Conservation (phyloP, 371 early-diverging fungal genomes). For the Saksenaea vasiformis region DNA sequence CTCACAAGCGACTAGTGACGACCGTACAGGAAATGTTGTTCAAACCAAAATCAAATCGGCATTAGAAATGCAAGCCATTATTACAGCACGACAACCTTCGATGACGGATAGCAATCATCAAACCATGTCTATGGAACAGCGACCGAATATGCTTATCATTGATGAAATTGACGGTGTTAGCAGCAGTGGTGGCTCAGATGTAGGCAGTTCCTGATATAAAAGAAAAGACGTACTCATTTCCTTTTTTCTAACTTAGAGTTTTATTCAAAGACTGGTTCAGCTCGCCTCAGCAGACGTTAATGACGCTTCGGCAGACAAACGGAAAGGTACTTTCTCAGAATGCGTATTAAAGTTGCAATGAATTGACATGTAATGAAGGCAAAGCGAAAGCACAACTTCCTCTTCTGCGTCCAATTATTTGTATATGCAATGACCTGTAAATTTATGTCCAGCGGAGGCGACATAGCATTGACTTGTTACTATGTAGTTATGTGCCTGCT, state of each 20-base stretch:
- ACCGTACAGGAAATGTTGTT: constrained; percentile 83
- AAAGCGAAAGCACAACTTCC: constrained; percentile 36
- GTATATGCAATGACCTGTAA: constrained; percentile 96
- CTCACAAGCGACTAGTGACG: constrained; percentile 69
- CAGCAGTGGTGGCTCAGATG: constrained; percentile 63
- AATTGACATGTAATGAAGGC: constrained; percentile 9
- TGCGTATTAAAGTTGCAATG: neutral
- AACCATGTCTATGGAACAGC: constrained; percentile 39
- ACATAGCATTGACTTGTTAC: neutral
- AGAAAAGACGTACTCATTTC: no score
- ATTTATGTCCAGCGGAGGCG: constrained; percentile 6
- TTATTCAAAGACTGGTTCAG: constrained; percentile 72
- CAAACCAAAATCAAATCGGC: constrained; percentile 75
- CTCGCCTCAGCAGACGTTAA: constrained; percentile 39
- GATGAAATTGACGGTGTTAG: constrained; percentile 98
- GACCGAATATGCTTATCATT: constrained; percentile 87
- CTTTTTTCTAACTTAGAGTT: no score
- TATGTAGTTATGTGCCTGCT: constrained; percentile 78
- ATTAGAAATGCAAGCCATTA: constrained; percentile 75
- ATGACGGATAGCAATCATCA: constrained; percentile 7
- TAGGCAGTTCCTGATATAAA: constrained; percentile 9
- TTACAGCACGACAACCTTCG: constrained; percentile 19
- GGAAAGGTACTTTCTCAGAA: constrained; percentile 5
- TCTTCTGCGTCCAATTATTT: constrained; percentile 92
- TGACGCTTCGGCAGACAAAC: constrained; percentile 28